Base-by-base conservation (phyloP, 805 yeast species). In the Hanseniaspora vineae region DNA sequence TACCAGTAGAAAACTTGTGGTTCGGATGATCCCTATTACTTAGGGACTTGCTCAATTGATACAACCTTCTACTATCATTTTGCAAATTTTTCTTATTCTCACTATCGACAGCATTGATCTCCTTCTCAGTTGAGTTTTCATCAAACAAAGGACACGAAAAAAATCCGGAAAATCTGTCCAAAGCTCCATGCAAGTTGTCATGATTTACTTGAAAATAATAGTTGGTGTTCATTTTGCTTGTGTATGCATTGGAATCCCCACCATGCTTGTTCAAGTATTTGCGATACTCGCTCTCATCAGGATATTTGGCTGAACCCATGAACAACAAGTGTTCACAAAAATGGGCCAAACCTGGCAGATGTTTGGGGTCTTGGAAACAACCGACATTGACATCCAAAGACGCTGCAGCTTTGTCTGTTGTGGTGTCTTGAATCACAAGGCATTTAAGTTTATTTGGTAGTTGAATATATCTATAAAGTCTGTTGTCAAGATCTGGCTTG, bases 31-130 rank as follows among this genome's bases (percentile, higher is more conserved):
- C 58, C 1, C 78, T 76, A 61, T 83, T 86, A 15, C 92, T 72
- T 35, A 81, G 68, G 45, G 81, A 73, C 65, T 85, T 84, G 48
- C 84, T 89, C 46, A 90, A 70, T 66, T 90, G 97, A 58, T 81
- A 81, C 44, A 86, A 66, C 58, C 97, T 77, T 97, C 97, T 88
- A 42, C 67, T 60, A 64, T 90, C 98, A 60, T 75, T 83, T 64
- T 90, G 97, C 46, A 92, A 69, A 61, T 90, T 90, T 67, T 92
- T 90, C 62, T 88, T 90, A 68, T 90, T 87, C 66, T 90, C 98
- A 37, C 95, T 84, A 64, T 90, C 96, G 10, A 90, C 97, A 1
- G 97, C 97, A 52, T 80, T 77, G 56, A 90, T 84, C 65, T 90
- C 98, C 48, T 97, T 74, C 59, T 88, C 96, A 59, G 87, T 85